A percentile compares a stretch with the other conserved stretches of the same genome.
Conservation (phyloP, 108 stramenopile species). For the Cyclotella baltica region DNA sequence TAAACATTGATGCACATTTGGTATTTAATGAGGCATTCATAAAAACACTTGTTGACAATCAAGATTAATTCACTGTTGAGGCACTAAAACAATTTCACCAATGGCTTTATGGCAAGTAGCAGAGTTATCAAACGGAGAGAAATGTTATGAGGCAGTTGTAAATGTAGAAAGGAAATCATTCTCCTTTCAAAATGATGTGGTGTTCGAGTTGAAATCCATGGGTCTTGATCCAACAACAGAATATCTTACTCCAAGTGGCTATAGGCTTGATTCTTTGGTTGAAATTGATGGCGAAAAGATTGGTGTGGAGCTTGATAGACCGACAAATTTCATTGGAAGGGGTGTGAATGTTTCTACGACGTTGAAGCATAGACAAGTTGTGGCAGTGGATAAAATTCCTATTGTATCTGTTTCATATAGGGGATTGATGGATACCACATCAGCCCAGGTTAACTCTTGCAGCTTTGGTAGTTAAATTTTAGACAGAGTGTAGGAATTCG, state of each 20-base stretch:
- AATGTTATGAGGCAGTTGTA: conserved; percentile 22
- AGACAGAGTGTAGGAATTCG: too few species aligned
- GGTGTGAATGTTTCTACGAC: background rate
- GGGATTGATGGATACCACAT: too few species aligned
- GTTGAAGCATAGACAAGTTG: conserved; percentile 14
- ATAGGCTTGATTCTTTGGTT: conserved; percentile 21
- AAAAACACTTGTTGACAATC: background rate
- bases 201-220: conserved; percentile 1
- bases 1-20: conserved; percentile 3
- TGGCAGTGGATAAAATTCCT: background rate
- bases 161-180: background rate
- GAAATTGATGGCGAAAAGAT: conserved; percentile 1
- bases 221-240: conserved; percentile 22
- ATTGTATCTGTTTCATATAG: conserved; percentile 31
- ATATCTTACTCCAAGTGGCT: conserved; percentile 18
- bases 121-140: background rate
- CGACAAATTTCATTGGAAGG: conserved; percentile 10
- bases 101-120: conserved; percentile 9
- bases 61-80: background rate
- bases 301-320: conserved; percentile 17
- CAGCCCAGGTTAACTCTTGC: too few species aligned
- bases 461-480: too few species aligned
- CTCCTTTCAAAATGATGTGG: conserved; percentile 10
- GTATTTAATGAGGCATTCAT: conserved; percentile 6
- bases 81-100: conserved; percentile 8